Evolutionary conservation across 2,329 filamentous ascomycete species (phyloP).

Genomic region (Apiospora sp.): DNA sequence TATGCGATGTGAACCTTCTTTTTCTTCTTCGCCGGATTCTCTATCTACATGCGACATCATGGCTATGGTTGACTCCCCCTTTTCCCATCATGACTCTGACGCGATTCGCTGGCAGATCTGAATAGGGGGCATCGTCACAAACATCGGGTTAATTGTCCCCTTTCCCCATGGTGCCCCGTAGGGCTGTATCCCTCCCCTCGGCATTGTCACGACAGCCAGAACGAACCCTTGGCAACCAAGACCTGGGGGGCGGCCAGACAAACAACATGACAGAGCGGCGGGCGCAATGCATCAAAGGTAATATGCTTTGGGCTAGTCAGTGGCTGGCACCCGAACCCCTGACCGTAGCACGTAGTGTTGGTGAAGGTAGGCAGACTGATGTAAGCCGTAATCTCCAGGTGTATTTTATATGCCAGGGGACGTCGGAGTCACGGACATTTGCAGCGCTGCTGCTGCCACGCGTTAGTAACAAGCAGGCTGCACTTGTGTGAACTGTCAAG

Average conservation of each 20-base stretch:
- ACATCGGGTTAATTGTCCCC: neutral
- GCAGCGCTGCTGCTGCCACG: neutral
- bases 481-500: neutral
- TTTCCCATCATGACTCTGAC: neutral
- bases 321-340: conserved; percentile 16
- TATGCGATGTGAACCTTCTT: conserved; percentile 21
- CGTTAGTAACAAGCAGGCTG: neutral
- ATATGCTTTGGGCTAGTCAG: neutral
- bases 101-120: neutral
- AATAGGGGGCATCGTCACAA: neutral
- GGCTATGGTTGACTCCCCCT: neutral
- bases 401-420: neutral
- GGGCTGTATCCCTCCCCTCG: neutral
- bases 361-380: neutral
- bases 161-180: neutral
- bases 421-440: neutral
- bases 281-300: neutral
- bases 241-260: neutral
- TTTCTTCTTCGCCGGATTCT: neutral
- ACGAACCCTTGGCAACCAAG: conserved; percentile 14
- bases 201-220: conserved; percentile 8
- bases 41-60: neutral
- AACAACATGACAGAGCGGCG: conserved; percentile 11
- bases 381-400: conserved; percentile 8
- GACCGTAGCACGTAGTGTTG: neutral